These are phyloP conservation scores for Spathaspora jeffriesii DNA, from an alignment of 1,139 yeast species.

Conservation along the genomic window DNA sequence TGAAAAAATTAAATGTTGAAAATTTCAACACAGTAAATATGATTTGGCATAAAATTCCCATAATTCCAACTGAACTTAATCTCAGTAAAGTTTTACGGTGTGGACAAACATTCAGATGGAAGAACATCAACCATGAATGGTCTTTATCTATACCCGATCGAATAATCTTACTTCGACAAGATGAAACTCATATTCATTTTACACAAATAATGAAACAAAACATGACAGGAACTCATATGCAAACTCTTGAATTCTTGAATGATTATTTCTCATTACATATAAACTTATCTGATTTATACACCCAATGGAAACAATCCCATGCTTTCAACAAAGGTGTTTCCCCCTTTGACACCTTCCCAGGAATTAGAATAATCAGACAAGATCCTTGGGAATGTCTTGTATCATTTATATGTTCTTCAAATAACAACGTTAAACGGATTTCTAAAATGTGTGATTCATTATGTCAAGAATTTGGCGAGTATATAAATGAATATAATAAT, in stretches of 20 bases:
- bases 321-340: slow-evolving; percentile 33
- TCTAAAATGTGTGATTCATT: slow-evolving; percentile 89
- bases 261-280: slow-evolving; percentile 75
- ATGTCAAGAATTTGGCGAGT: slow-evolving; percentile 70
- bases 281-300: slow-evolving; percentile 53
- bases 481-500: slow-evolving; percentile 57
- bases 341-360: slow-evolving; percentile 51
- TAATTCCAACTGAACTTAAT: slow-evolving; percentile 48
- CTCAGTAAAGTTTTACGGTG: slow-evolving; percentile 77
- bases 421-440: slow-evolving; percentile 91
- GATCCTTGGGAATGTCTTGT: slow-evolving; percentile 97
- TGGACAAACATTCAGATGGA: slow-evolving; percentile 87
- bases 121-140: slow-evolving; percentile 59
- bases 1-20: neutral
- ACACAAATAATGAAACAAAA: slow-evolving; percentile 25
- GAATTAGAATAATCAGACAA: slow-evolving; percentile 83
- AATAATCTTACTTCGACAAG: slow-evolving; percentile 55
- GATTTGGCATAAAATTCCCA: slow-evolving; percentile 28
- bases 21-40: slow-evolving; percentile 10
- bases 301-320: slow-evolving; percentile 64
- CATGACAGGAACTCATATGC: slow-evolving; percentile 3
- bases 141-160: slow-evolving; percentile 52
- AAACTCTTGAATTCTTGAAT: slow-evolving; percentile 43
- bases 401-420: slow-evolving; percentile 93
- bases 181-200: slow-evolving; percentile 29